Percentiles rank a stretch among this genome's conserved stretches.
phyloP scores from a whole-genome alignment of 257 asterid species.

The Cynanchum wilfordii region DNA sequence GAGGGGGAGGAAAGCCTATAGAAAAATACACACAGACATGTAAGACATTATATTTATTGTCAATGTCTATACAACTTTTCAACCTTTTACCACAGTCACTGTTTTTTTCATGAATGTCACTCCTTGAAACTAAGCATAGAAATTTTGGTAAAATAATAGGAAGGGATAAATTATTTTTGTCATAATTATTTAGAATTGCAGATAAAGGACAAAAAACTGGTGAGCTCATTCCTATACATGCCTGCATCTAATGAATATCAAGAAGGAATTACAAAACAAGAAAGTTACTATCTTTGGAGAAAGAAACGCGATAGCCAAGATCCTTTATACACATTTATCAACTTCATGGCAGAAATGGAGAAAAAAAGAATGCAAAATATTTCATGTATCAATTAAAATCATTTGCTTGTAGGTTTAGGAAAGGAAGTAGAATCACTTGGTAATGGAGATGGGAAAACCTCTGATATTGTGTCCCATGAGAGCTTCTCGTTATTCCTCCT shows the following conservation, averaged over 20 bases:
- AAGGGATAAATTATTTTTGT: too few relatives aligned
- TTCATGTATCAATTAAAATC: not conserved
- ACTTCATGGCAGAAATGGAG: not conserved
- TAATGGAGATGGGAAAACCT: conserved; percentile 55
- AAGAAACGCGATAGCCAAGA: not conserved
- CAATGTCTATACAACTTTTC: too few relatives aligned
- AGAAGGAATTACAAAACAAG: not conserved
- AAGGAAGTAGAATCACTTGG: conserved; percentile 24
- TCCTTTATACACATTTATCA: not conserved
- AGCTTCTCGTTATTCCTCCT: conserved; percentile 30
- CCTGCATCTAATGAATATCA: not conserved
- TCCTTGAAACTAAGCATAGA: too few relatives aligned
- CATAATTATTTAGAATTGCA: too few relatives aligned
- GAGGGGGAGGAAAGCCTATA: not conserved
- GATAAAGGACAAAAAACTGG: not conserved
- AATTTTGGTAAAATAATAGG: too few relatives aligned
- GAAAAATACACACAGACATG: too few relatives aligned
- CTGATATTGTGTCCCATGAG: conserved; percentile 58
- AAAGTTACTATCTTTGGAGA: not conserved
- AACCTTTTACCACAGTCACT: too few relatives aligned
- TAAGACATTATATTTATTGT: too few relatives aligned
- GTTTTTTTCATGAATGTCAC: too few relatives aligned
- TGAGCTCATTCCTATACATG: not conserved
- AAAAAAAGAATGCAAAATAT: not conserved
- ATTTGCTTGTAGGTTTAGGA: not conserved